Percentiles rank a stretch among this genome's conserved stretches.
Conservation (phyloP, 2,329 filamentous ascomycete species). For the Penicillium italicum region DNA sequence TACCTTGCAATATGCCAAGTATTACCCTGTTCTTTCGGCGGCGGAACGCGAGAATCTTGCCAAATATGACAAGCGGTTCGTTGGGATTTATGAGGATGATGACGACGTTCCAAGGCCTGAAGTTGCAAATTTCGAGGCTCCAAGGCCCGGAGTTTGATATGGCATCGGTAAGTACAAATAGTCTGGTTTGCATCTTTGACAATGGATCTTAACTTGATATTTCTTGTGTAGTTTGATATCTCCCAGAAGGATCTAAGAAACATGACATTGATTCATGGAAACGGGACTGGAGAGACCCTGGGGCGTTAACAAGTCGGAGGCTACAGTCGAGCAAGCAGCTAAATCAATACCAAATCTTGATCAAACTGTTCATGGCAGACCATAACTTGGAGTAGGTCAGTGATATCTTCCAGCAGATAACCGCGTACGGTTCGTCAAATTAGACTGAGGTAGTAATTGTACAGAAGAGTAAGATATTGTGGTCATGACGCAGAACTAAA, state of each 20-base stretch:
- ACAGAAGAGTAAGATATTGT: conserved; percentile 5
- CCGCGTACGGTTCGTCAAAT: conserved; percentile 3
- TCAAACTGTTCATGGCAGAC: background rate
- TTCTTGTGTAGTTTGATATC: background rate
- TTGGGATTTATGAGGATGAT: background rate
- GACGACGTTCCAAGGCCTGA: background rate
- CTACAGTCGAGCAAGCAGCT: background rate
- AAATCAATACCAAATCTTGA: background rate
- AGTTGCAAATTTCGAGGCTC: background rate
- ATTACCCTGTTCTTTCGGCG: background rate
- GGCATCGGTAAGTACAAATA: background rate
- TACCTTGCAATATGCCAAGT: background rate
- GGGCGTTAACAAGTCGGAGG: background rate
- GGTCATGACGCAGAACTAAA: conserved; percentile 3
- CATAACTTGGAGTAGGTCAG: background rate
- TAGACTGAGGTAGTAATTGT: conserved; percentile 8
- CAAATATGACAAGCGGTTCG: background rate
- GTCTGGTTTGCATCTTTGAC: background rate
- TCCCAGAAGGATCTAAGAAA: background rate
- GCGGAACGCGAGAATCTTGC: background rate
- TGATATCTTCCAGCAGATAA: background rate
- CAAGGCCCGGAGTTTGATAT: background rate
- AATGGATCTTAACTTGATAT: background rate
- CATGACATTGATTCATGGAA: background rate
- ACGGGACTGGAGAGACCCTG: background rate